Evolutionary conservation across 371 early-diverging fungal species (phyloP).

Genomic region (Mortierella sp.): DNA sequence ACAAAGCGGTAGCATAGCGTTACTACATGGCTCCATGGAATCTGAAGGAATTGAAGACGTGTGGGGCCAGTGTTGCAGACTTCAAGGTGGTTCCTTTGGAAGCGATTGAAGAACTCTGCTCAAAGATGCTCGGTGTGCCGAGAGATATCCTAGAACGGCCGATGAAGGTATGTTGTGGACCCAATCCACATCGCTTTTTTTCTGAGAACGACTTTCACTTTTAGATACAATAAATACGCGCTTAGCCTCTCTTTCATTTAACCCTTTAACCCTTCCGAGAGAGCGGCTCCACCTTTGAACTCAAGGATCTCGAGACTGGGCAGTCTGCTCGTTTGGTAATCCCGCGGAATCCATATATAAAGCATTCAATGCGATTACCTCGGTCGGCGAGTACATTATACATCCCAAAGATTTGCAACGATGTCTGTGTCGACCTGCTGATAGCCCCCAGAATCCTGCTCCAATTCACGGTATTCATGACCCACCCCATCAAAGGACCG

Average conservation of each 20-base stretch:
- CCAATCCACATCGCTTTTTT: background rate
- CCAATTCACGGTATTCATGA: slow-evolving; percentile 15
- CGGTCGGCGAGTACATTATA: slow-evolving; percentile 1
- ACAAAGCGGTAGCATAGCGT: slow-evolving; percentile 24
- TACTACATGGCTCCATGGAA: slow-evolving; percentile 49
- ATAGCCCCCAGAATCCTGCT: slow-evolving; percentile 12
- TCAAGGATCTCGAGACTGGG: slow-evolving; percentile 11
- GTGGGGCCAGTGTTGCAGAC: slow-evolving; percentile 8
- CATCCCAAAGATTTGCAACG: slow-evolving; percentile 13
- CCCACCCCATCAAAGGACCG: background rate
- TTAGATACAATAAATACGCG: background rate
- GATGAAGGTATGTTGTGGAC: background rate
- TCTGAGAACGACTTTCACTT: background rate
- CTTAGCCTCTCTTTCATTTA: background rate
- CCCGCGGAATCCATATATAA: background rate
- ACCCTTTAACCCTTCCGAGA: slow-evolving; percentile 4
- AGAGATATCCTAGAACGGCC: slow-evolving; percentile 46
- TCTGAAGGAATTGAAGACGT: slow-evolving; percentile 34
- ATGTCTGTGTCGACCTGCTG: slow-evolving; percentile 31
- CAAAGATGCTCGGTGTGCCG: slow-evolving; percentile 40
- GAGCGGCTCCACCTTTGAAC: slow-evolving; percentile 20
- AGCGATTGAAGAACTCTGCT: slow-evolving; percentile 18
- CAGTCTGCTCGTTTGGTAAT: background rate
- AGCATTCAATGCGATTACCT: background rate
- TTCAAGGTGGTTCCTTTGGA: slow-evolving; percentile 8